phyloP scores from a whole-genome alignment of 352 stramenopile genomes.

The Pythium dissotocum region DNA sequence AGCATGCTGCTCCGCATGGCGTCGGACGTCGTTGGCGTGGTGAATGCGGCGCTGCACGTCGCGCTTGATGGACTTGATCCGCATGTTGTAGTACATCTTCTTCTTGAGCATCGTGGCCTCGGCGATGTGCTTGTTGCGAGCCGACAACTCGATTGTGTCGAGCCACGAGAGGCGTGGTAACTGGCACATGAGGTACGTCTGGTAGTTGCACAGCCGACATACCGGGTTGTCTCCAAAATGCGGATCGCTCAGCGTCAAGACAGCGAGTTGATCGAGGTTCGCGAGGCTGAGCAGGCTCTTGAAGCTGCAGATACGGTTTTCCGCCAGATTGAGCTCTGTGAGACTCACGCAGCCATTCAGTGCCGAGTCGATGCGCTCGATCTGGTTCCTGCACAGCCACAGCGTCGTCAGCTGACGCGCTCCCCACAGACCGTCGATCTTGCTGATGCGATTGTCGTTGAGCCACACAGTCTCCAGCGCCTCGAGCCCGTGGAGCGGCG shows the following conservation, averaged over 20 bases:
- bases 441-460: constrained; percentile 74
- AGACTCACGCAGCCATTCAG: constrained; percentile 62
- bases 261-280: constrained; percentile 60
- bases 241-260: constrained; percentile 81
- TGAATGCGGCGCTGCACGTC: constrained; percentile 65
- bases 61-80: constrained; percentile 88
- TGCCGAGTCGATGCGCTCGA: constrained; percentile 62
- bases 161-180: constrained; percentile 62
- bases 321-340: constrained; percentile 82
- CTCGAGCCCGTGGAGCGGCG: constrained; percentile 50
- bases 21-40: constrained; percentile 46
- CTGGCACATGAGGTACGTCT: constrained; percentile 91
- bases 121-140: constrained; percentile 85
- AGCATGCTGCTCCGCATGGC: constrained; percentile 47
- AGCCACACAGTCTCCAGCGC: constrained; percentile 81
- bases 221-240: constrained; percentile 92
- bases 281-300: constrained; percentile 80
- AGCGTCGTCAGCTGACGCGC: constrained; percentile 57
- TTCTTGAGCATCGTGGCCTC: constrained; percentile 94
- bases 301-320: constrained; percentile 85
- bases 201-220: constrained; percentile 91
- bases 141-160: constrained; percentile 75
- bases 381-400: constrained; percentile 76
- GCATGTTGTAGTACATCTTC: constrained; percentile 96
- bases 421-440: constrained; percentile 55